A percentile compares a stretch with the other conserved stretches of the same genome.
These are phyloP conservation scores for Teunomyces funiuensis DNA, from an alignment of 805 yeast genomes.

Conservation along the genomic window DNA sequence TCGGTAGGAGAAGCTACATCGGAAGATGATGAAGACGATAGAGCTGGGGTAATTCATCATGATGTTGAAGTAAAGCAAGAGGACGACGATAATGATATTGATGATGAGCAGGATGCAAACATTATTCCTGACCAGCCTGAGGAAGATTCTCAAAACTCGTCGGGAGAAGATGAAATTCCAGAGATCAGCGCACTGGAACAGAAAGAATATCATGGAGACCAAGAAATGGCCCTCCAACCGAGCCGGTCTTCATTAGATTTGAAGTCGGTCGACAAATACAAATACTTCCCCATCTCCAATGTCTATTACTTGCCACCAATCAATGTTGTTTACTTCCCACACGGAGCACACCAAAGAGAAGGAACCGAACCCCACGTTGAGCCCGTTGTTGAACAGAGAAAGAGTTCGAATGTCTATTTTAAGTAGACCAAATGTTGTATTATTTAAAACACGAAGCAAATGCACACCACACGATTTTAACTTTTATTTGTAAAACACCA, in stretches of 20 bases:
- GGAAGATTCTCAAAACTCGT: slow-evolving; percentile 3
- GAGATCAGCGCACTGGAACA: background rate
- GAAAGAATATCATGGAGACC: background rate
- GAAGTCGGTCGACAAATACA: slow-evolving; percentile 28
- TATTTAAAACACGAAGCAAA: background rate
- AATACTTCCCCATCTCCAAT: slow-evolving; percentile 50
- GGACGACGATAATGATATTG: slow-evolving; percentile 6
- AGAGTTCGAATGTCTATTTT: slow-evolving; percentile 16
- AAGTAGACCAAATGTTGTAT: slow-evolving; percentile 8
- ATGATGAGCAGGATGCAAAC: background rate
- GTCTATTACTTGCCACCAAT: slow-evolving; percentile 56
- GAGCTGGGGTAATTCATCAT: background rate
- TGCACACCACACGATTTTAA: background rate
- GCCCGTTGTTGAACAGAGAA: slow-evolving; percentile 13
- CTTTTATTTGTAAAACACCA: background rate
- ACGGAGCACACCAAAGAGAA: slow-evolving; percentile 46
- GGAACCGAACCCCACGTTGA: slow-evolving; percentile 6
- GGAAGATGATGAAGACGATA: background rate
- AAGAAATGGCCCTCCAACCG: slow-evolving; percentile 3
- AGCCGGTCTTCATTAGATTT: slow-evolving; percentile 7
- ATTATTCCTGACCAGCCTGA: background rate
- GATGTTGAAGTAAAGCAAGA: too few relatives aligned
- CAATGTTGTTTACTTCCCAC: slow-evolving; percentile 56
- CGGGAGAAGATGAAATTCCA: slow-evolving; percentile 5
- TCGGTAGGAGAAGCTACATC: slow-evolving; percentile 12